phyloP scores from a whole-genome alignment of 2,329 filamentous ascomycete species.

The Aspergillus pseudoviridinutans region DNA sequence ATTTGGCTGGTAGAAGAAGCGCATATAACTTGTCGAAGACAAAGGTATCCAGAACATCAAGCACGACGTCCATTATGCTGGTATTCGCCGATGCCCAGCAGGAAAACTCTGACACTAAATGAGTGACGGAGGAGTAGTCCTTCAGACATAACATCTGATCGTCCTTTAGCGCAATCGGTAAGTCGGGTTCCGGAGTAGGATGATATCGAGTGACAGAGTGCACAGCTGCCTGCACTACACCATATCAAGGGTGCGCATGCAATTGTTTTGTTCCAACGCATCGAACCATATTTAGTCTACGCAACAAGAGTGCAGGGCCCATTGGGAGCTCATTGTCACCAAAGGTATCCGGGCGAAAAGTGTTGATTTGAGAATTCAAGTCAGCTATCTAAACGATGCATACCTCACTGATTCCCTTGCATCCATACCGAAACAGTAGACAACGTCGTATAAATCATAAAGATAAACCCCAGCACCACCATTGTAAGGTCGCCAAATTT shows the following conservation, averaged over 20 bases:
- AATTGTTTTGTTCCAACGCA: too few relatives aligned
- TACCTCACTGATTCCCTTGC: neutral
- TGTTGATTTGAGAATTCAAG: neutral
- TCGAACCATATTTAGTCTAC: too few relatives aligned
- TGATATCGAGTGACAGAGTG: too few relatives aligned
- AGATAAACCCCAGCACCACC: constrained; percentile 59
- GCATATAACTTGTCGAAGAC: constrained; percentile 19
- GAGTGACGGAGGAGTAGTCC: too few relatives aligned
- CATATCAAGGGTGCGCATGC: too few relatives aligned
- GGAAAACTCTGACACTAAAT: neutral
- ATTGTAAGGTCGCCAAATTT: constrained; percentile 60
- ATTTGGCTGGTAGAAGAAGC: constrained; percentile 6
- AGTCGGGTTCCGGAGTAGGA: too few relatives aligned
- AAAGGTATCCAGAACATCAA: constrained; percentile 18
- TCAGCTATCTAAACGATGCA: neutral
- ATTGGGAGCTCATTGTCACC: too few relatives aligned
- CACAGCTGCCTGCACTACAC: too few relatives aligned
- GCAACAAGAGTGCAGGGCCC: too few relatives aligned
- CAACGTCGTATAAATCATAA: constrained; percentile 68
- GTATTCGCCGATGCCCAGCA: neutral
- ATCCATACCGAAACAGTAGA: constrained; percentile 50
- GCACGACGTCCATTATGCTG: constrained; percentile 15
- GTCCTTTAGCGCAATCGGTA: too few relatives aligned
- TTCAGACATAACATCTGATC: too few relatives aligned
- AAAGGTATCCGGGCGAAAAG: neutral